Evolutionary conservation across 2,329 filamentous ascomycete species (phyloP).

Genomic region (Dothistroma septosporum): DNA sequence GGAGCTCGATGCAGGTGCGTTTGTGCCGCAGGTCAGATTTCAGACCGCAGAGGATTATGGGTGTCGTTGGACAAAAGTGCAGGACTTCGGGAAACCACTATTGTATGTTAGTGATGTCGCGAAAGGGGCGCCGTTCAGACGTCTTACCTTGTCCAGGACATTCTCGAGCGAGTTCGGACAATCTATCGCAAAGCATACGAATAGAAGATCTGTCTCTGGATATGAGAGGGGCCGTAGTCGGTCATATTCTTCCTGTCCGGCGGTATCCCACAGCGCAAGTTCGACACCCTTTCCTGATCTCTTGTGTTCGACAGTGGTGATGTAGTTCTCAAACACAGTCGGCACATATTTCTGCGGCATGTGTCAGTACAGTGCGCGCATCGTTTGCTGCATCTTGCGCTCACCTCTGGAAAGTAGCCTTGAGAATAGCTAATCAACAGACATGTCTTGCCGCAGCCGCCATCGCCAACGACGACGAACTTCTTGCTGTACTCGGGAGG

Average conservation of each 20-base stretch:
- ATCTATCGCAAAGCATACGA: slow-evolving; percentile 98
- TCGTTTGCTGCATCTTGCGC: slow-evolving; percentile 21
- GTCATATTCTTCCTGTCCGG: slow-evolving; percentile 98
- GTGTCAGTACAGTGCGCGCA: slow-evolving; percentile 14
- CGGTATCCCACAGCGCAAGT: slow-evolving; percentile 96
- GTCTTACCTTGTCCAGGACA: slow-evolving; percentile 91
- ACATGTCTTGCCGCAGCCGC: slow-evolving; percentile 97
- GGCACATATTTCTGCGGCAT: slow-evolving; percentile 89
- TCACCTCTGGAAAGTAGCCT: slow-evolving; percentile 96
- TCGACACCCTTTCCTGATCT: slow-evolving; percentile 90
- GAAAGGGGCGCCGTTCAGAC: background rate
- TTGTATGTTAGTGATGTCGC: slow-evolving; percentile 12
- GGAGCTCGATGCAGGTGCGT: slow-evolving; percentile 94
- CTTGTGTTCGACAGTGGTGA: slow-evolving; percentile 88
- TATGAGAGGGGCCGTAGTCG: slow-evolving; percentile 92
- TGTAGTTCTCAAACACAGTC: slow-evolving; percentile 99
- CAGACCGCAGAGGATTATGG: slow-evolving; percentile 88
- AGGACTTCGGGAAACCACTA: slow-evolving; percentile 99
- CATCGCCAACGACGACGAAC: slow-evolving; percentile 97
- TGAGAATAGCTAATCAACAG: slow-evolving; percentile 97
- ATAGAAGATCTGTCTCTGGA: slow-evolving; percentile 94
- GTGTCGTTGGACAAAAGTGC: slow-evolving; percentile 97
- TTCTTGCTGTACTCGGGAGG: slow-evolving; percentile 96
- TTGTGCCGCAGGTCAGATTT: slow-evolving; percentile 96
- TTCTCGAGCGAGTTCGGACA: slow-evolving; percentile 98